A percentile compares a stretch with the other conserved stretches of the same genome.
Evolutionary conservation across 306 rosid species (phyloP).

Genomic region (Pyrus bretschneideri): DNA sequence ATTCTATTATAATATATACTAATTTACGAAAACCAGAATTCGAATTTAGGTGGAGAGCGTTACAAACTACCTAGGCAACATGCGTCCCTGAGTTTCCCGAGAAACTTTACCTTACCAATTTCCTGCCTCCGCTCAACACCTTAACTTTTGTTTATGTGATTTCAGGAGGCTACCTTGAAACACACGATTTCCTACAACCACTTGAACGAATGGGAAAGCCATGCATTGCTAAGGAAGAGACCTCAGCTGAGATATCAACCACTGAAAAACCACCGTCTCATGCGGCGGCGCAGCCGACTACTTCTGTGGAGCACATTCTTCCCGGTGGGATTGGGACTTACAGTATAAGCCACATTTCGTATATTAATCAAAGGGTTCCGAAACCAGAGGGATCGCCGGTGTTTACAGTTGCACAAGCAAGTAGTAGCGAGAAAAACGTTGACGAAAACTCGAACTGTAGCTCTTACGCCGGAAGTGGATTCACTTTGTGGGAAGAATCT

Average conservation of each 20-base stretch:
- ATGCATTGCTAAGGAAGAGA: conserved; percentile 54
- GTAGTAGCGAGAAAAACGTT: conserved; percentile 44
- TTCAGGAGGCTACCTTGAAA: conserved; percentile 66
- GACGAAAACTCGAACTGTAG: conserved; percentile 83
- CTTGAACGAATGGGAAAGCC: conserved; percentile 53
- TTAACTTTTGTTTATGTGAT: conserved; percentile 5
- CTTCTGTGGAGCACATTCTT: conserved; percentile 65
- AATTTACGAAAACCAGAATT: neutral
- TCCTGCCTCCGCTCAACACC: neutral
- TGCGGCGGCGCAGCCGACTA: conserved; percentile 24
- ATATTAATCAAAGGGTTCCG: conserved; percentile 57
- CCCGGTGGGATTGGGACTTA: conserved; percentile 98
- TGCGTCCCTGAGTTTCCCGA: no score
- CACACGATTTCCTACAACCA: conserved; percentile 93
- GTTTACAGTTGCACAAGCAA: conserved; percentile 47
- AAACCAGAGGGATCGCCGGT: conserved; percentile 54
- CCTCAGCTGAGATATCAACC: conserved; percentile 38
- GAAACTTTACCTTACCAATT: neutral
- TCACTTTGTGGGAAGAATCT: conserved; percentile 90
- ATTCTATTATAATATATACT: no score
- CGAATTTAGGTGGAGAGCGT: neutral
- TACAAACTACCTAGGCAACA: neutral
- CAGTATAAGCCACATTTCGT: conserved; percentile 77
- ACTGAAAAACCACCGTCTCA: conserved; percentile 37
- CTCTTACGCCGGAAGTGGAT: conserved; percentile 79